Base-by-base conservation (phyloP, 306 rosid species). In the Heteromeles arbutifolia region DNA sequence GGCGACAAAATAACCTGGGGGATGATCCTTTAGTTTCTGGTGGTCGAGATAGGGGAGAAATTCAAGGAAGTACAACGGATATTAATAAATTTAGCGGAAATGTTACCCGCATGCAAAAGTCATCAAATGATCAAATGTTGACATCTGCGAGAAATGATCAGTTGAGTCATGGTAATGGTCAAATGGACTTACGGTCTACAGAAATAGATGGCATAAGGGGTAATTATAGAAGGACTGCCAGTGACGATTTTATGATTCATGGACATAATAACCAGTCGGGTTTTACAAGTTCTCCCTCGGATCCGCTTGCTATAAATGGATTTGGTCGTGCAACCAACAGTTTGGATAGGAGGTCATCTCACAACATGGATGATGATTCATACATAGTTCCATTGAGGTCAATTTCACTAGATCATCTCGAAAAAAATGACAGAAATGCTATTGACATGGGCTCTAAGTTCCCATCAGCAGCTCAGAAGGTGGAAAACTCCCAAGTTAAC, bases 381-480 rank as follows among this genome's bases (percentile, higher is more conserved):
- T 92, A 96, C 85, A 83, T 96, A 74, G 85, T 90, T 84, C 77
- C 87, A 31, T 71, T 89, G 64, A 87, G 98, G 75, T 85, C 96
- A 25, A 73, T 64, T 32, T 85, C 81, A 78, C 80, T 86, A 61
- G 85, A 77, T 80, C 89, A 83, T 78, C 79, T 73, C 58, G 90
- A 88, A 80, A 87, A 77, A 77, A 79, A 67, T 68, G 83, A 61
- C 76, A 85, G 94, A 90, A 88, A 85, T 79, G 90, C 88, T 83
- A 91, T 96, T 52, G 91, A 88, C 82, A 78, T 96, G 80, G 91
- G 91, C 68, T 96, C 92, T 61, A 97, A 90, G 84, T 78, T 92
- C 65, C 90, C 93, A 74, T 72, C 80, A 52, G 69, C 77, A 72
- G 79, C 67, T 81, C 84, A 81, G 67, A 78, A 76, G 84, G 82